Base-by-base conservation (phyloP, 1,284 basidiomycete genomes). In the Cutaneotrichosporon mucoides region DNA sequence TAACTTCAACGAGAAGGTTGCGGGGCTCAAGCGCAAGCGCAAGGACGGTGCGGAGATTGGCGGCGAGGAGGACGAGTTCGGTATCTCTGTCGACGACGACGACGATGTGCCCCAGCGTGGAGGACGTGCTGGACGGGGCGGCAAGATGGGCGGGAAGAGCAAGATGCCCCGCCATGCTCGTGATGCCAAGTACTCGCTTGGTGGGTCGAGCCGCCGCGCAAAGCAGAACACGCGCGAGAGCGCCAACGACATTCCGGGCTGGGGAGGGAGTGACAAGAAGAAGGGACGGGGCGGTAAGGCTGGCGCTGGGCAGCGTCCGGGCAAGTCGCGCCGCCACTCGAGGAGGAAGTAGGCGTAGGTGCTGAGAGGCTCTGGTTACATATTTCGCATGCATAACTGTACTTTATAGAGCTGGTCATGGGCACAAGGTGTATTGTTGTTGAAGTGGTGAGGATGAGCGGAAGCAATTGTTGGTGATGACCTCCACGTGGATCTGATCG, bases 21-120 rank as follows among this genome's bases (percentile, higher is more conserved):
- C 90, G 71, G 86, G 85, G 6, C 83, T 94, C 67, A 93, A 96
- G 81, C 83, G 93, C 76, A 95, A 93, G 83, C 84, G 88, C 69
- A 88, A 90, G 76, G 92, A 89, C 59, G 85, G 89, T 24, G 81
- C 93, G 65, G 89, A 93, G 68, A 84, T 86, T 52, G 87, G 84
- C 73, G 64, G 48, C 52, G 84, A 73, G 13, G 78, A 73, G 53
- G 79, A 60, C 62, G 60, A 62, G 49, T 64, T 64, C 47, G 63
- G 60, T 15, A 42, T 64, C 47, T 38, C 52, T 51, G 36, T 64
- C 41, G 63, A 64, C 50, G 37, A 57, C 48, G 63, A 37, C 43
- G 51, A 45, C 46, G 57, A 44, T 24, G 24, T 24, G 24, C 24
- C 24, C 24, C 24, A 24, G 41, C 40, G 48, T 24, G 40, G 15